Evolutionary conservation across 805 yeast genomes (phyloP).

Genomic region (Metschnikowia reukaufii): DNA sequence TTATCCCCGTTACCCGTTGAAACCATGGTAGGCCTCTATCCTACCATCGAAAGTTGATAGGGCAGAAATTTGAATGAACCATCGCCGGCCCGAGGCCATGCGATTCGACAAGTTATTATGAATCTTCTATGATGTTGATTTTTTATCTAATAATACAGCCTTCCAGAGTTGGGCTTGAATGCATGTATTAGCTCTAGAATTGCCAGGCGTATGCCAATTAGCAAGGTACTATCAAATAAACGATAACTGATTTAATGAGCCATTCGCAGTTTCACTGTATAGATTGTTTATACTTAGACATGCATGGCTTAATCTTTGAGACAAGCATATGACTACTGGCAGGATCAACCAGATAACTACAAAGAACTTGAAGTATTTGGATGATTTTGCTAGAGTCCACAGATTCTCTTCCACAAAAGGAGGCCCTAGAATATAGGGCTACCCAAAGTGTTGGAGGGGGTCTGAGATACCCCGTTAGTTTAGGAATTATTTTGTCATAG

Average conservation of each 20-base stretch:
- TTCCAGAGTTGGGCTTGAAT: conserved; percentile 35
- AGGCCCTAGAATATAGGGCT: background rate
- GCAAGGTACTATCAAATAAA: conserved; percentile 48
- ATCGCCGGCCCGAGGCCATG: no score
- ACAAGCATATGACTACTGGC: conserved; percentile 48
- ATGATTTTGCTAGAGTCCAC: conserved; percentile 32
- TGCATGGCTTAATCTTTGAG: conserved; percentile 42
- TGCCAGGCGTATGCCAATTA: conserved; percentile 50
- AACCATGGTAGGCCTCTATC: conserved; percentile 2
- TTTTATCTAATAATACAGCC: conserved; percentile 38
- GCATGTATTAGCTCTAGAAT: conserved; percentile 52
- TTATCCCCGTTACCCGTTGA: conserved; percentile 4
- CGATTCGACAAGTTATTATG: conserved; percentile 45
- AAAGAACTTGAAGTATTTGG: background rate
- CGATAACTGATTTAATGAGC: conserved; percentile 52
- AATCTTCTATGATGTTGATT: conserved; percentile 46
- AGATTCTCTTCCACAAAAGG: background rate
- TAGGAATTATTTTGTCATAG: background rate
- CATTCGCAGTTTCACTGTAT: conserved; percentile 48
- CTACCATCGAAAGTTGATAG: no score
- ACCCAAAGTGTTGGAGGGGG: background rate
- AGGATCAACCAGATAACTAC: conserved; percentile 47
- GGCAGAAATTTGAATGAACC: no score
- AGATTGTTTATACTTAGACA: conserved; percentile 49
- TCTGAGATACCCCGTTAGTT: conserved; percentile 1